Base-by-base conservation (phyloP, 2,329 filamentous ascomycete genomes). In the Aspergillus pseudoterreus region DNA sequence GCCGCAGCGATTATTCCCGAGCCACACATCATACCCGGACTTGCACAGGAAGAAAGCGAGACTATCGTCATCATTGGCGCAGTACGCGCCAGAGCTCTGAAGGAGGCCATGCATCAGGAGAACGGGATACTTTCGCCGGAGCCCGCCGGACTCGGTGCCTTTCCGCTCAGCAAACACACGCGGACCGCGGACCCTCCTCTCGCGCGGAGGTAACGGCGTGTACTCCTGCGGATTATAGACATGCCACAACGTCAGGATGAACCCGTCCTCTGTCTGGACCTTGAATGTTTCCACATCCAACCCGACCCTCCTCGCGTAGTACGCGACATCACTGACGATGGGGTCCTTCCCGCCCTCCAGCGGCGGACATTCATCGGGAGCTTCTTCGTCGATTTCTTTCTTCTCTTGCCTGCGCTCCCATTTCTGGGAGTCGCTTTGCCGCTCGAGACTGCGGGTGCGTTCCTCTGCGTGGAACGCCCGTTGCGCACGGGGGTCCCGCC, bases 21-120 rank as follows among this genome's bases (percentile, higher is more conserved):
- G 78, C 92, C 92, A 97, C 36, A 97, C 90, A 68, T 97, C 92
- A 70, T 90, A 96, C 1, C 92, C 92, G 0, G 87, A 85, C 71
- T 96, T 96, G 70, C 88, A 91, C 6, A 97, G 83, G 74, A 87
- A 95, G 71, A 96, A 96, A 1, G 92, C 92, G 6, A 96, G 79
- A 22, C 88, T 92, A 59, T 90, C 84, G 56, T 96, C 91, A 63
- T 96, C 92, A 66, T 92, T 95, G 57, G 86, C 85, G 69, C 91
- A 96, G 66, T 90, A 96, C 0, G 92, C 88, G 4, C 92, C 92
- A 0, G 90, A 83, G 48, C 87, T 92, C 72, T 97, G 92, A 6
- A 97, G 75, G 2, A 96, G 78, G 1, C 92, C 92, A 60, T 95
- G 92, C 52, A 97, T 86, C 61, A 97, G 78, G 1, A 96, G 77